These are phyloP conservation scores for Trapa bicornis DNA, from an alignment of 345 rosid species.

Conservation along the genomic window DNA sequence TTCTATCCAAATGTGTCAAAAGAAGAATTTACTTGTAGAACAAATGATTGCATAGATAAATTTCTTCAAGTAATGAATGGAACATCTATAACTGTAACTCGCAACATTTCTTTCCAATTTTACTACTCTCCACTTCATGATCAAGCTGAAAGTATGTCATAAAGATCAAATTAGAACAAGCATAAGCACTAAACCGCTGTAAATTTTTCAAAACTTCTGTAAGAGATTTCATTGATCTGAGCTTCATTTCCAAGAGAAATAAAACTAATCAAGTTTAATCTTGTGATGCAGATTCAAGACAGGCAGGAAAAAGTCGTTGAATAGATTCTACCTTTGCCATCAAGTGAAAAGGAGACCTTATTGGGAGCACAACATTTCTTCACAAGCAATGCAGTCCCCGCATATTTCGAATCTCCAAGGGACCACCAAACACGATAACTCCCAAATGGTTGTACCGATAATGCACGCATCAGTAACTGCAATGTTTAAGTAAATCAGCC, in stretches of 20 bases:
- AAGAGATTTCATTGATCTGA: background rate
- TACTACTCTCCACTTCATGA: background rate
- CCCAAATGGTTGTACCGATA: conserved; percentile 65
- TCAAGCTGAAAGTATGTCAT: background rate
- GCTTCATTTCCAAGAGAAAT: background rate
- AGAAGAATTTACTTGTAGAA: background rate
- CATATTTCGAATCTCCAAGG: conserved; percentile 89
- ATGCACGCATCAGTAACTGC: conserved; percentile 72
- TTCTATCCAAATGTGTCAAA: conserved; percentile 2
- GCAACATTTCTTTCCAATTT: background rate
- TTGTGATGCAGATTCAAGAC: background rate
- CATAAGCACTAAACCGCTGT: background rate
- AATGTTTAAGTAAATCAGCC: background rate
- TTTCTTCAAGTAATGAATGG: background rate
- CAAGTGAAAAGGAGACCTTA: conserved; percentile 62
- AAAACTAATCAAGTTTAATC: background rate
- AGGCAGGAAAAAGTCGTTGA: background rate
- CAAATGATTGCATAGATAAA: background rate
- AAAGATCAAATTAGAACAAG: background rate
- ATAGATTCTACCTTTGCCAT: conserved; percentile 40
- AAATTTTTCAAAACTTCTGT: background rate
- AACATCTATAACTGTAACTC: background rate
- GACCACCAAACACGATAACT: conserved; percentile 88
- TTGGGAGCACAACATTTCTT: conserved; percentile 63
- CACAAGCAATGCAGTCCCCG: conserved; percentile 84